Evolutionary conservation across 2,329 filamentous ascomycete genomes (phyloP).

Genomic region (Penicillium sp.): DNA sequence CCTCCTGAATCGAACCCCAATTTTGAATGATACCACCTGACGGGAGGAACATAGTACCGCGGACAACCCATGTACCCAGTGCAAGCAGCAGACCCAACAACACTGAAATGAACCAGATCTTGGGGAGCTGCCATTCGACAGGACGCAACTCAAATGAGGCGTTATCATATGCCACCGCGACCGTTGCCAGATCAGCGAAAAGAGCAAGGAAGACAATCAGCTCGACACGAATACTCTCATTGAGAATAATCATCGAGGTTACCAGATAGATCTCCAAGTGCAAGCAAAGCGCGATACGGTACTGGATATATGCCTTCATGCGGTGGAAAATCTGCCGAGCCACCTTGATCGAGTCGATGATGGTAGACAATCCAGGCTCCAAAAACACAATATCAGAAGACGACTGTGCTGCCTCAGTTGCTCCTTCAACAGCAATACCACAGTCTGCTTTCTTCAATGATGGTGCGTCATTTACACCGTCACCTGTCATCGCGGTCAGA

Average conservation of each 20-base stretch:
- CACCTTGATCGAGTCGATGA: conserved; percentile 65
- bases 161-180: conserved; percentile 71
- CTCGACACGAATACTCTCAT: conserved; percentile 65
- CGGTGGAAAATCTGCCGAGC: conserved; percentile 67
- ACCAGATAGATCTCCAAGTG: conserved; percentile 69
- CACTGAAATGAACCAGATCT: conserved; percentile 64
- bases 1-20: conserved; percentile 65
- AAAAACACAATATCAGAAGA: conserved; percentile 68
- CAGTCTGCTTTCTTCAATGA: conserved; percentile 66
- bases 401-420: conserved; percentile 63
- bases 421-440: conserved; percentile 64
- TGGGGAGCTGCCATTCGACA: conserved; percentile 72
- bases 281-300: conserved; percentile 61
- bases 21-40: conserved; percentile 66
- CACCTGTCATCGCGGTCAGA: conserved; percentile 65
- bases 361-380: conserved; percentile 61
- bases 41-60: conserved; percentile 59
- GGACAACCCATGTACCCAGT: conserved; percentile 63
- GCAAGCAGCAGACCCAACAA: conserved; percentile 59
- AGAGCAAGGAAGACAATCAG: conserved; percentile 71
- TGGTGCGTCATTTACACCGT: conserved; percentile 66
- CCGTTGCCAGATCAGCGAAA: conserved; percentile 71
- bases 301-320: conserved; percentile 76
- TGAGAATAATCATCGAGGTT: conserved; percentile 69
- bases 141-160: conserved; percentile 68